These are phyloP conservation scores for Penicillium sp. DNA, from an alignment of 2,329 filamentous ascomycete species.

Conservation along the genomic window DNA sequence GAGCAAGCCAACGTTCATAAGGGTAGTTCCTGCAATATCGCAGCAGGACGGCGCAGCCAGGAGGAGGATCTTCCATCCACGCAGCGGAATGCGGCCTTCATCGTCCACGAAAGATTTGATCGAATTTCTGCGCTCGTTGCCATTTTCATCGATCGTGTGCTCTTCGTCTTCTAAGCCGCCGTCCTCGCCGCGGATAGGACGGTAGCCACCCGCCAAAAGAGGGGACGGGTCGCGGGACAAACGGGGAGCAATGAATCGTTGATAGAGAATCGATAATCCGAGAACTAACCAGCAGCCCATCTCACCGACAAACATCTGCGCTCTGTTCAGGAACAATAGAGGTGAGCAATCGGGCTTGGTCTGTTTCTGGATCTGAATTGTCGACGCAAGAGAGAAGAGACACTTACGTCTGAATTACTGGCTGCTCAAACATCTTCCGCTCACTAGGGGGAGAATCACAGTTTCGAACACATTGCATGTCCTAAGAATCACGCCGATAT, in stretches of 20 bases:
- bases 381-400: not conserved
- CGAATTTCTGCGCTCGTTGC: conserved; percentile 42
- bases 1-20: conserved; percentile 94
- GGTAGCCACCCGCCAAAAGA: conserved; percentile 60
- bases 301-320: conserved; percentile 98
- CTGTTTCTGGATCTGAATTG: not conserved
- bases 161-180: conserved; percentile 48
- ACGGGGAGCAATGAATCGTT: conserved; percentile 50
- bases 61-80: conserved; percentile 69
- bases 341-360: not conserved
- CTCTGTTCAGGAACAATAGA: conserved; percentile 32
- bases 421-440: conserved; percentile 81
- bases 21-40: conserved; percentile 90
- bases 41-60: conserved; percentile 86
- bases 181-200: conserved; percentile 58
- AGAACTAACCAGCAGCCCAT: conserved; percentile 95
- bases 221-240: conserved; percentile 41
- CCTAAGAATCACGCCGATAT: conserved; percentile 45
- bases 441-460: conserved; percentile 70
- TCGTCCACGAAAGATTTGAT: conserved; percentile 55
- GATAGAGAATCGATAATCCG: conserved; percentile 66
- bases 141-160: conserved; percentile 43
- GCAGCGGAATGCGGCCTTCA: conserved; percentile 61
- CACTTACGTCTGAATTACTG: conserved; percentile 80
- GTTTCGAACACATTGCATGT: conserved; percentile 94